A percentile compares a stretch with the other conserved stretches of the same genome.
Conservation (phyloP, 805 yeast genomes). For the Candida corydali region DNA sequence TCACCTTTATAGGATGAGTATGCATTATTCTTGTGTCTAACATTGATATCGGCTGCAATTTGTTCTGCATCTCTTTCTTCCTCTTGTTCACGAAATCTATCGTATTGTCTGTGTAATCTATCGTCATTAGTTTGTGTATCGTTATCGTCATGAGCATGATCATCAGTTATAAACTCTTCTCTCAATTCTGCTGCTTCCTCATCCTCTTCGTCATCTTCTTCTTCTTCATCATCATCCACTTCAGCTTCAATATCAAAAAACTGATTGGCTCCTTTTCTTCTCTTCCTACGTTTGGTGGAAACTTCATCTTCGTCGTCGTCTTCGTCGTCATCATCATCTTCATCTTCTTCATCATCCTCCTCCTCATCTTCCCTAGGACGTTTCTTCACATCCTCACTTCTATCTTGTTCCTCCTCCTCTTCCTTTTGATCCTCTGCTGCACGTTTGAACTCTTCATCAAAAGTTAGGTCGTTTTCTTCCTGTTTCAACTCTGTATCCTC, state of each 20-base stretch:
- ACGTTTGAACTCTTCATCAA: constrained; percentile 11
- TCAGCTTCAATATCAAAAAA: constrained; percentile 98
- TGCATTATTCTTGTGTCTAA: constrained; percentile 86
- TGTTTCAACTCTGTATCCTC: constrained; percentile 3
- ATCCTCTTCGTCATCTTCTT: constrained; percentile 82
- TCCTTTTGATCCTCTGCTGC: constrained; percentile 6
- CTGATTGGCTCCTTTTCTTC: constrained; percentile 61
- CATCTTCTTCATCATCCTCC: constrained; percentile 20
- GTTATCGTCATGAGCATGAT: constrained; percentile 50
- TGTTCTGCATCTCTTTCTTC: constrained; percentile 95
- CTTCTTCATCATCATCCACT: constrained; percentile 96
- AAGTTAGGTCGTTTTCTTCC: constrained; percentile 9
- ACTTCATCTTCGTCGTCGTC: constrained; percentile 53
- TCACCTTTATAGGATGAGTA: constrained; percentile 83
- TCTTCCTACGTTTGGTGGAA: constrained; percentile 43
- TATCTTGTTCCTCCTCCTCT: constrained; percentile 7
- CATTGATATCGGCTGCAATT: constrained; percentile 86
- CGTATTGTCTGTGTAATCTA: constrained; percentile 86
- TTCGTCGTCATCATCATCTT: constrained; percentile 46
- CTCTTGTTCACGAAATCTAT: constrained; percentile 77
- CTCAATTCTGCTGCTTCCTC: constrained; percentile 84
- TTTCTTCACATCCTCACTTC: constrained; percentile 3
- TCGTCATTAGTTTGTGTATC: constrained; percentile 49
- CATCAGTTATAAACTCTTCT: constrained; percentile 79
- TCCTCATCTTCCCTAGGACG: constrained; percentile 13